Evolutionary conservation across 2,329 filamentous ascomycete genomes (phyloP).

Genomic region (Didymella segeticola): DNA sequence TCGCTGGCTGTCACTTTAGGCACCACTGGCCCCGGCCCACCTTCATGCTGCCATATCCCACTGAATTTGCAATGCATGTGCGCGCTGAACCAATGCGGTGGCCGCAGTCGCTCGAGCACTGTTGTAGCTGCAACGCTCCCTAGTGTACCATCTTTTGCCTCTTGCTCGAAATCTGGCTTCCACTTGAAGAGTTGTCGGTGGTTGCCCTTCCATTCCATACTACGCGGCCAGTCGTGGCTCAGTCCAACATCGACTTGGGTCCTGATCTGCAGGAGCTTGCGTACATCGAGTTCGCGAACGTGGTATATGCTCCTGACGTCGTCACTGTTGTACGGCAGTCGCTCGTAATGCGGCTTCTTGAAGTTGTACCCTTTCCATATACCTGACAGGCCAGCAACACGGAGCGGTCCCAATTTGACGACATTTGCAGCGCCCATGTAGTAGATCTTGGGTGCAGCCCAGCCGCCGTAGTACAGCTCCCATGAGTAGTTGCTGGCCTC

Average conservation of each 20-base stretch:
- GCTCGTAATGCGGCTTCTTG: constrained; percentile 80
- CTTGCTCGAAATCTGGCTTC: constrained; percentile 77
- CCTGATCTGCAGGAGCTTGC: constrained; percentile 84
- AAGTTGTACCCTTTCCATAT: constrained; percentile 97
- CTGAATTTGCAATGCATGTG: constrained; percentile 90
- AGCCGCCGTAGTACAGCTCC: constrained; percentile 95
- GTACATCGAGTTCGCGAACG: constrained; percentile 85
- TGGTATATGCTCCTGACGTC: constrained; percentile 88
- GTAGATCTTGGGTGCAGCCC: constrained; percentile 97
- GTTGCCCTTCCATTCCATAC: constrained; percentile 81
- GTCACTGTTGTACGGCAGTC: constrained; percentile 79
- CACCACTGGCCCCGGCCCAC: constrained; percentile 34
- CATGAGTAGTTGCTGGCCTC: constrained; percentile 89
- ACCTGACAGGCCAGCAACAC: constrained; percentile 88
- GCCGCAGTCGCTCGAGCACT: constrained; percentile 81
- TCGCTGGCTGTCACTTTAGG: constrained; percentile 4
- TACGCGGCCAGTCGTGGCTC: constrained; percentile 94
- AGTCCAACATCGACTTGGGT: constrained; percentile 89
- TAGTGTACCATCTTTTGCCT: constrained; percentile 76
- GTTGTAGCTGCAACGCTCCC: constrained; percentile 81
- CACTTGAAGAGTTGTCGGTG: constrained; percentile 69
- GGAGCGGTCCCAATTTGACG: constrained; percentile 78
- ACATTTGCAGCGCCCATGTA: constrained; percentile 95
- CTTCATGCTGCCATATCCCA: constrained; percentile 62
- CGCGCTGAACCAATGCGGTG: constrained; percentile 86